phyloP scores from a whole-genome alignment of 345 rosid species.

The Pugionium cornutum region DNA sequence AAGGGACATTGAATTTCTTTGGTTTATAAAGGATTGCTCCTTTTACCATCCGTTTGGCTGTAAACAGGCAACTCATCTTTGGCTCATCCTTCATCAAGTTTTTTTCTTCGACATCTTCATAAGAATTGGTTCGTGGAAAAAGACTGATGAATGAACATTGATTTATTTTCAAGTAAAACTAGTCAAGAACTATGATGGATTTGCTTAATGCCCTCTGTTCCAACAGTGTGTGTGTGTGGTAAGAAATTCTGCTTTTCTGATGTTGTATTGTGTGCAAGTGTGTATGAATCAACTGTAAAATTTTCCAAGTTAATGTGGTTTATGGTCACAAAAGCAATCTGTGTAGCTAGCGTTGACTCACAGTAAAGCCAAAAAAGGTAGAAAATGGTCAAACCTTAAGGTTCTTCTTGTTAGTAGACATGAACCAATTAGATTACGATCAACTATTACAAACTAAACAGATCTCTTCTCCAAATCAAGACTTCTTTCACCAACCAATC shows the following conservation, averaged over 20 bases:
- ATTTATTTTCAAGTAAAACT: constrained; percentile 15
- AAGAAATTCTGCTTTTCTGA: constrained; percentile 7
- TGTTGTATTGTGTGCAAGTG: constrained; percentile 1
- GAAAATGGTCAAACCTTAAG: constrained; percentile 11
- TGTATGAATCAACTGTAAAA: neutral
- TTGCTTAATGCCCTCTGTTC: constrained; percentile 20
- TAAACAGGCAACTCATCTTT: constrained; percentile 94
- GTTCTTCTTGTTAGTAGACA: constrained; percentile 32
- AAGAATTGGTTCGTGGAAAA: neutral
- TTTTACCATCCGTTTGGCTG: constrained; percentile 56
- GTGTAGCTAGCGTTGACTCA: neutral
- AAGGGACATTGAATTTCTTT: constrained; percentile 13
- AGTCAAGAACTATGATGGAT: constrained; percentile 27
- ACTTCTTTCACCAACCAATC: constrained; percentile 30
- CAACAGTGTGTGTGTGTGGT: constrained; percentile 2
- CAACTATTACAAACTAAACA: constrained; percentile 22
- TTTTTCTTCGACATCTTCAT: neutral
- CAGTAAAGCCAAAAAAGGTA: neutral
- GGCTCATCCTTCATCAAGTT: constrained; percentile 41
- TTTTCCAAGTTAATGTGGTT: neutral
- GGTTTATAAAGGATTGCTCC: constrained; percentile 4
- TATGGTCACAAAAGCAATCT: neutral
- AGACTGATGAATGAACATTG: neutral
- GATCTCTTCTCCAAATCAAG: constrained; percentile 14
- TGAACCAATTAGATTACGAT: constrained; percentile 26